phyloP scores from a whole-genome alignment of 2,329 filamentous ascomycete genomes.

The Graphilbum fragrans region DNA sequence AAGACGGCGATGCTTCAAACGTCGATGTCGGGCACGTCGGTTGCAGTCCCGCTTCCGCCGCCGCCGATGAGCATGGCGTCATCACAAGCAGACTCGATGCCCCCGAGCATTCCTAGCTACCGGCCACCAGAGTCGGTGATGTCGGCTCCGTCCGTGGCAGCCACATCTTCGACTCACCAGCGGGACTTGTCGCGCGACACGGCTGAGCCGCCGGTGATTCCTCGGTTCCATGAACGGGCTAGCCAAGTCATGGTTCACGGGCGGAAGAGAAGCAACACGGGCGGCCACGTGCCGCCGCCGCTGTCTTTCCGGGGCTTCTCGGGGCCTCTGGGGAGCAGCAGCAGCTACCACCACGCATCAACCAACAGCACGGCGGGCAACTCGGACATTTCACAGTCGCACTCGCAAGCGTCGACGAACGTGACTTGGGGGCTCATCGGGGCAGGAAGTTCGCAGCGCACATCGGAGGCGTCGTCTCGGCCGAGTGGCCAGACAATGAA shows the following conservation, averaged over 20 bases:
- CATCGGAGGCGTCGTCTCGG: constrained; percentile 41
- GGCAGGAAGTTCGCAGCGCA: constrained; percentile 29
- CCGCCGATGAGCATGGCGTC: constrained; percentile 14
- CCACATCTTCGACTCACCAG: constrained; percentile 22
- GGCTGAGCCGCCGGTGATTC: constrained; percentile 61
- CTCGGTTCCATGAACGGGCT: constrained; percentile 46
- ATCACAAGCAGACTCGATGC: constrained; percentile 26
- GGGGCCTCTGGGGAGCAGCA: constrained; percentile 28
- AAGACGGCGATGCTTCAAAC: constrained; percentile 23
- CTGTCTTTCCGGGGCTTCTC: constrained; percentile 73
- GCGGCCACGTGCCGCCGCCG: constrained; percentile 58
- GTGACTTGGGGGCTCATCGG: constrained; percentile 20
- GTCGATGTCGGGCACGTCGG: constrained; percentile 13
- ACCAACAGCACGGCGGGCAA: constrained; percentile 46
- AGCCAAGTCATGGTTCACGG: constrained; percentile 45
- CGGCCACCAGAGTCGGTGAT: constrained; percentile 27
- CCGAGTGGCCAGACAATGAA: constrained; percentile 22
- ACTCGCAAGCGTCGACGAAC: constrained; percentile 35
- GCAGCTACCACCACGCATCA: constrained; percentile 29
- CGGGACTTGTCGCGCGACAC: constrained; percentile 43
- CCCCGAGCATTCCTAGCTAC: constrained; percentile 37
- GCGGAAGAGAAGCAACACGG: constrained; percentile 83
- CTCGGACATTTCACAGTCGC: constrained; percentile 36
- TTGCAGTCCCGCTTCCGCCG: constrained; percentile 8
- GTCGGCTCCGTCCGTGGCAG: constrained; percentile 12